Evolutionary conservation across 2,329 filamentous ascomycete species (phyloP).

Genomic region (Blastomyces silverae): DNA sequence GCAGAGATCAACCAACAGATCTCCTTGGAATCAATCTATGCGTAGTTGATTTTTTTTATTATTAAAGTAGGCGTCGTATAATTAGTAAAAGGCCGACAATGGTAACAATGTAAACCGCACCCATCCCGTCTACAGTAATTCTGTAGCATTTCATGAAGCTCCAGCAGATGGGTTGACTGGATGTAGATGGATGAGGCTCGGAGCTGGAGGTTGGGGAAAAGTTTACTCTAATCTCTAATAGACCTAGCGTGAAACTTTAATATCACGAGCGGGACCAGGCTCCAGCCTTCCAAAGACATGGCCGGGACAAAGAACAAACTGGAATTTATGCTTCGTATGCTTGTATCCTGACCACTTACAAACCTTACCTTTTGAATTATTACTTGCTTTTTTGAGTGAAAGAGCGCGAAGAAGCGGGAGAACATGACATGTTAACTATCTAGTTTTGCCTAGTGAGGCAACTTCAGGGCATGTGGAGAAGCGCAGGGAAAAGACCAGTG

Average conservation of each 20-base stretch:
- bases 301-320: neutral
- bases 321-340: neutral
- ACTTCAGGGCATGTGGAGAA: no score
- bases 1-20: neutral
- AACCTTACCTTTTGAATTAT: neutral
- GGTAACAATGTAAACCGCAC: neutral
- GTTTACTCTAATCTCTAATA: constrained; percentile 6
- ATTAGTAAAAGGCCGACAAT: neutral
- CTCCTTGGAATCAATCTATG: neutral
- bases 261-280: neutral
- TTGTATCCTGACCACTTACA: neutral
- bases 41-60: neutral
- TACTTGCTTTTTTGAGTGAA: neutral
- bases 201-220: neutral
- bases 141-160: neutral
- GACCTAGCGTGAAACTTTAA: constrained; percentile 4
- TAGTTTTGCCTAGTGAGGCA: neutral
- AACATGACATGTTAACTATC: neutral
- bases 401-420: neutral
- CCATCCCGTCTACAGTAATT: neutral
- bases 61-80: neutral
- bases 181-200: neutral
- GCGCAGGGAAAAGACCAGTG: no score
- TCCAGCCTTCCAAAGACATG: neutral
- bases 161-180: neutral